These are phyloP conservation scores for Termitomyces sp. DNA, from an alignment of 768 basidiomycete species.

Conservation along the genomic window DNA sequence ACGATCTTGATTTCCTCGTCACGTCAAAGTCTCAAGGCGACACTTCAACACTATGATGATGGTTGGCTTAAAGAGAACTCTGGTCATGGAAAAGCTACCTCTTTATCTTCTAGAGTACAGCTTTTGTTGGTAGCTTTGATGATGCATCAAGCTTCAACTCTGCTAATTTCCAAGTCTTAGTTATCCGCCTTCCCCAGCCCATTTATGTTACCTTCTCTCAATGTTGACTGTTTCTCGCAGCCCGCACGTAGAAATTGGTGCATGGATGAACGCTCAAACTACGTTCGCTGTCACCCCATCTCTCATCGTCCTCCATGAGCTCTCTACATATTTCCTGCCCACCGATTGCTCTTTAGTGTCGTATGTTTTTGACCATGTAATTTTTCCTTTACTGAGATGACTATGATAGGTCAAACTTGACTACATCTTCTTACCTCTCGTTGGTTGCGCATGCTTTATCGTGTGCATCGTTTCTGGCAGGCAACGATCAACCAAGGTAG, in stretches of 20 bases:
- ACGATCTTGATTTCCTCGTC: slow-evolving; percentile 51
- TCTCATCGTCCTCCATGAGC: slow-evolving; percentile 56
- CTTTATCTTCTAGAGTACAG: slow-evolving; percentile 35
- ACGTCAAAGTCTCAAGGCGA: slow-evolving; percentile 32
- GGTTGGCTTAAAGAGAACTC: slow-evolving; percentile 42
- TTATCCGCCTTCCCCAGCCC: slow-evolving; percentile 57
- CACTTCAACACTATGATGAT: slow-evolving; percentile 46
- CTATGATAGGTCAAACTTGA: slow-evolving; percentile 9
- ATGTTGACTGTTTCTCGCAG: slow-evolving; percentile 32
- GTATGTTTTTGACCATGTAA: slow-evolving; percentile 2
- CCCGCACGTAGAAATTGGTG: slow-evolving; percentile 14
- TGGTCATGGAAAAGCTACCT: slow-evolving; percentile 29
- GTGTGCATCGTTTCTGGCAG: slow-evolving; percentile 11
- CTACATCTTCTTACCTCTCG: slow-evolving; percentile 21
- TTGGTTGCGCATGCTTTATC: slow-evolving; percentile 17
- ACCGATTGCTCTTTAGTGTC: not conserved
- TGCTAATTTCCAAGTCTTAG: slow-evolving; percentile 26
- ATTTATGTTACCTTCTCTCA: slow-evolving; percentile 47
- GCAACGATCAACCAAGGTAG: slow-evolving; percentile 1
- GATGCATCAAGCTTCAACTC: not conserved
- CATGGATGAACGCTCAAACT: slow-evolving; percentile 19
- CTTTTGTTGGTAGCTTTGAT: slow-evolving; percentile 45
- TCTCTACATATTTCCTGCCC: slow-evolving; percentile 45
- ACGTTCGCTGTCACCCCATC: slow-evolving; percentile 31
- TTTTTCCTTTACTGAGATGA: not conserved